Percentiles rank a stretch among this genome's conserved stretches.
Conservation (phyloP, 2,329 filamentous ascomycete species). For the Fusarium duplospermum region DNA sequence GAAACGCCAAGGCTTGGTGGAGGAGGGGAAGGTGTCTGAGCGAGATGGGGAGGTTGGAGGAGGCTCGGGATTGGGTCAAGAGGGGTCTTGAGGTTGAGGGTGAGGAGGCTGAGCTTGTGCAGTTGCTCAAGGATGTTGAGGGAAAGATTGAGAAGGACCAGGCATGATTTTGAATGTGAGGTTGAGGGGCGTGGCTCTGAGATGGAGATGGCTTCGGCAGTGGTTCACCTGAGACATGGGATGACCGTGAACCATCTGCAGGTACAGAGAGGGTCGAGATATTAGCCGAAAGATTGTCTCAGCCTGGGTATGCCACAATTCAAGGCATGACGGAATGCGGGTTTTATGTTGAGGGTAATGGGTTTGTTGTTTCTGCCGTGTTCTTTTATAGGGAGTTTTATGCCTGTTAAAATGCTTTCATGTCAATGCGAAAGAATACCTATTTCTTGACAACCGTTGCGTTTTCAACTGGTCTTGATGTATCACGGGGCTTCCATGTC, state of each 20-base stretch:
- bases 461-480: background rate
- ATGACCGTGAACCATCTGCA: background rate
- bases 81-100: slow-evolving; percentile 86
- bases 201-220: background rate
- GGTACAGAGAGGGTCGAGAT: background rate
- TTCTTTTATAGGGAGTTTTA: slow-evolving; percentile 4
- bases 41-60: slow-evolving; percentile 90
- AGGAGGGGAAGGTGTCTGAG: slow-evolving; percentile 83
- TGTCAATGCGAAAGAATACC: background rate
- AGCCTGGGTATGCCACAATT: slow-evolving; percentile 12
- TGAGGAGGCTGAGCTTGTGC: slow-evolving; percentile 71
- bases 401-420: slow-evolving; percentile 18
- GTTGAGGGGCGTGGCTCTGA: background rate
- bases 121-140: slow-evolving; percentile 73
- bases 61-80: slow-evolving; percentile 83
- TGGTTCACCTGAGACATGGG: background rate
- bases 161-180: slow-evolving; percentile 18
- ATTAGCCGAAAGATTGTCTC: slow-evolving; percentile 5
- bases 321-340: slow-evolving; percentile 16
- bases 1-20: slow-evolving; percentile 97
- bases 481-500: background rate
- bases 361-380: slow-evolving; percentile 12
- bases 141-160: slow-evolving; percentile 56
- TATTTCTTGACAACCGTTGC: background rate
- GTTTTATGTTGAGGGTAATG: slow-evolving; percentile 19